phyloP scores from a whole-genome alignment of 805 yeast species.

The Cyberlindnera japonica region DNA sequence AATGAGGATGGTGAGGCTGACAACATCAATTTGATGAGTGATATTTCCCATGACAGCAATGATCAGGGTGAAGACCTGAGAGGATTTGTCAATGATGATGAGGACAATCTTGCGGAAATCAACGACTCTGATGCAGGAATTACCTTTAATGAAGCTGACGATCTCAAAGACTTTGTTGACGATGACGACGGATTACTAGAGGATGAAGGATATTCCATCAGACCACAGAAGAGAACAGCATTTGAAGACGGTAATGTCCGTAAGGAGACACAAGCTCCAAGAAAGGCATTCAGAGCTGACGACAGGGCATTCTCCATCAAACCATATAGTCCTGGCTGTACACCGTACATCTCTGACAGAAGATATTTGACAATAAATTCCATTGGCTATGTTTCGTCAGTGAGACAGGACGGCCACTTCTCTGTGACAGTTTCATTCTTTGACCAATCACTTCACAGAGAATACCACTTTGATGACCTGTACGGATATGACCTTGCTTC shows the following conservation, averaged over 20 bases:
- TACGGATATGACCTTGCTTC: slow-evolving; percentile 71
- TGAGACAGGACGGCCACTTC: slow-evolving; percentile 51
- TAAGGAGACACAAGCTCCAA: slow-evolving; percentile 3
- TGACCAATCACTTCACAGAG: slow-evolving; percentile 70
- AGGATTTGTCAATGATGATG: slow-evolving; percentile 10
- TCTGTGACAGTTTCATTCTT: slow-evolving; percentile 86
- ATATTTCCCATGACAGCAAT: slow-evolving; percentile 19
- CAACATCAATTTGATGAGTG: slow-evolving; percentile 27
- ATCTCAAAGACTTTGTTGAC: slow-evolving; percentile 35
- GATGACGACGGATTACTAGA: slow-evolving; percentile 59
- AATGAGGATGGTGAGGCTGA: slow-evolving; percentile 29
- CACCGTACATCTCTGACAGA: slow-evolving; percentile 70
- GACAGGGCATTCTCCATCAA: slow-evolving; percentile 33
- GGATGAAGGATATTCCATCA: slow-evolving; percentile 46
- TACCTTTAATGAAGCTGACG: slow-evolving; percentile 20
- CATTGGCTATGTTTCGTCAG: slow-evolving; percentile 79
- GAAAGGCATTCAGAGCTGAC: slow-evolving; percentile 6
- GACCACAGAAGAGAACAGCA: slow-evolving; percentile 20
- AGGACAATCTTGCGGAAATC: background rate
- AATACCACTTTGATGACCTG: slow-evolving; percentile 81
- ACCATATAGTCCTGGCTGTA: slow-evolving; percentile 84
- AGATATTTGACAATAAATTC: slow-evolving; percentile 79
- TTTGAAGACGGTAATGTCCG: slow-evolving; percentile 9
- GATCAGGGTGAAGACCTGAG: slow-evolving; percentile 26
- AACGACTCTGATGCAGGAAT: slow-evolving; percentile 12